Percentiles rank a stretch among this genome's conserved stretches.
These are phyloP conservation scores for Acacia concinna DNA, from an alignment of 331 rosid genomes.

Conservation along the genomic window DNA sequence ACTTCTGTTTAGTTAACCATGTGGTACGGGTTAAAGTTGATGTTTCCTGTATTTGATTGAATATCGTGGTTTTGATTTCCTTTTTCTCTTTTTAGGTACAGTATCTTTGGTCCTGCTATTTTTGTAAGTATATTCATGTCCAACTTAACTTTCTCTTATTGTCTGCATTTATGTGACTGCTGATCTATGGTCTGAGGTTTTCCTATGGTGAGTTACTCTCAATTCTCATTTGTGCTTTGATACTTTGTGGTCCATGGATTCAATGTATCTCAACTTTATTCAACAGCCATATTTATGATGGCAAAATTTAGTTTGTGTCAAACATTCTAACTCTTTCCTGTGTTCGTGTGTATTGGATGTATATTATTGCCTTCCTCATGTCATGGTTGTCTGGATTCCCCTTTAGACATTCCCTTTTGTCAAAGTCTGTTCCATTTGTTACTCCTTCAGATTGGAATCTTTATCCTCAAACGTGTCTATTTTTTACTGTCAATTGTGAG, in stretches of 20 bases:
- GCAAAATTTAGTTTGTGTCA: neutral
- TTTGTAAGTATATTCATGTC: slow-evolving; percentile 32
- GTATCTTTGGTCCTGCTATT: slow-evolving; percentile 22
- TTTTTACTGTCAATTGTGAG: neutral
- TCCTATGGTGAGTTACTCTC: neutral
- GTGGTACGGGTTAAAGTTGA: slow-evolving; percentile 5
- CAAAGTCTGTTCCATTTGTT: neutral
- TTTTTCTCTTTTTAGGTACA: slow-evolving; percentile 30
- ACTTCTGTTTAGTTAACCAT: slow-evolving; percentile 21
- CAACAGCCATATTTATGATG: neutral
- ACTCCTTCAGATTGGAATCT: neutral
- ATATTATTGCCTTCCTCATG: neutral
- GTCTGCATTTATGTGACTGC: neutral
- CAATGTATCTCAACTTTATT: neutral
- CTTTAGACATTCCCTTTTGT: neutral
- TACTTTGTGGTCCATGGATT: neutral
- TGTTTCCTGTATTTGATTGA: slow-evolving; percentile 1
- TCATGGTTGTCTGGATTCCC: neutral
- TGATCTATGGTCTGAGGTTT: slow-evolving; percentile 5
- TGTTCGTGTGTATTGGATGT: neutral
- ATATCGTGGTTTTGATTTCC: neutral
- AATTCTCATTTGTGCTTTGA: neutral
- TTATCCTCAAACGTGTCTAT: neutral
- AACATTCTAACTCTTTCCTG: neutral
- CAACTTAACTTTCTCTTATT: slow-evolving; percentile 16